These are phyloP conservation scores for Colletotrichum brevisporum DNA, from an alignment of 2,329 filamentous ascomycete species.

Conservation along the genomic window DNA sequence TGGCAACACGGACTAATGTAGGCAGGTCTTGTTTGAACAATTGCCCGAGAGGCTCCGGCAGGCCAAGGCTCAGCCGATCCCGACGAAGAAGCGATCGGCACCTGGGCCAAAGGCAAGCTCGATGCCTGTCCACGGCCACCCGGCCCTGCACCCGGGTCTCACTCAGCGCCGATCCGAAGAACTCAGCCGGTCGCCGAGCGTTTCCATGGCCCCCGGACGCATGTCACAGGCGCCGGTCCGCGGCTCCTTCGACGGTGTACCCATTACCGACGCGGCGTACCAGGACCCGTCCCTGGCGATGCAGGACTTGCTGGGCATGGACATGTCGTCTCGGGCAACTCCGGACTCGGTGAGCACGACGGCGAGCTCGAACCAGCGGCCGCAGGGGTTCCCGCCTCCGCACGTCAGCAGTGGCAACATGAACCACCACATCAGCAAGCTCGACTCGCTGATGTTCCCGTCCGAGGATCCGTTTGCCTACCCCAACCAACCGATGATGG, in stretches of 20 bases:
- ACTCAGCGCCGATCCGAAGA: conserved; percentile 53
- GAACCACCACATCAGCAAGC: conserved; percentile 72
- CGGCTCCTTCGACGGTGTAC: conserved; percentile 53
- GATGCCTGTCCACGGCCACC: conserved; percentile 47
- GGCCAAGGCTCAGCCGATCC: conserved; percentile 53
- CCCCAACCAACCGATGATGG: conserved; percentile 81
- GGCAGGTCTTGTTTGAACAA: conserved; percentile 84
- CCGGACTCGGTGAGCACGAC: conserved; percentile 60
- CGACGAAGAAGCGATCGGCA: conserved; percentile 71
- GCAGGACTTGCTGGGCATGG: conserved; percentile 61
- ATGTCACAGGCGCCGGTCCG: conserved; percentile 42
- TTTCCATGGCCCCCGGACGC: conserved; percentile 42
- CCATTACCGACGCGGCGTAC: conserved; percentile 49
- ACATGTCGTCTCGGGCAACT: conserved; percentile 59
- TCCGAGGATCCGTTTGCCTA: conserved; percentile 85
- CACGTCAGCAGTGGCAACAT: conserved; percentile 50
- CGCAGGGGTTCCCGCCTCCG: conserved; percentile 46
- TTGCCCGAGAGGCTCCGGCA: conserved; percentile 80
- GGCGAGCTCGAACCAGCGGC: conserved; percentile 52
- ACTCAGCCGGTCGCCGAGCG: conserved; percentile 49
- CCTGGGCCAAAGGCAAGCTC: conserved; percentile 57
- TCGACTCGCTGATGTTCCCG: conserved; percentile 86
- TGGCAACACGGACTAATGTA: conserved; percentile 14
- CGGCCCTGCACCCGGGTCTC: conserved; percentile 49
- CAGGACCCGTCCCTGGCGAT: conserved; percentile 55